These are phyloP conservation scores for Quercus alba DNA, from an alignment of 306 rosid genomes.

Conservation along the genomic window DNA sequence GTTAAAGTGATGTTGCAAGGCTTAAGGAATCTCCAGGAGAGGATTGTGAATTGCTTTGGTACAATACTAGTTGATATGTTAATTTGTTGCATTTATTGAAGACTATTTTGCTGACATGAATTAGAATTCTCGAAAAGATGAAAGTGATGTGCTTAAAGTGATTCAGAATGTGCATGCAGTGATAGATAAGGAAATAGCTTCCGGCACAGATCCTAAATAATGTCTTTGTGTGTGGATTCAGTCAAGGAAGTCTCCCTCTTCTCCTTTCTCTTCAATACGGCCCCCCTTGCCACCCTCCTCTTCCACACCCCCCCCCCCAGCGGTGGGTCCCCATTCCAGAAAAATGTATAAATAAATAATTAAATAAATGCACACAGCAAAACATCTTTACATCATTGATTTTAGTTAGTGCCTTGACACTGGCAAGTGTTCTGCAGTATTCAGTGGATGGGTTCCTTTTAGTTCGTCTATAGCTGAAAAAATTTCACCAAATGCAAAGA, in stretches of 20 bases:
- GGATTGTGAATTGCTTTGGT: not conserved
- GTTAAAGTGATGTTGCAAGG: not conserved
- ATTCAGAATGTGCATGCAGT: slow-evolving; percentile 72
- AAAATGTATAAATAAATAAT: not conserved
- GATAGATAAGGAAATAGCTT: slow-evolving; percentile 79
- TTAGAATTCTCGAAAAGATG: slow-evolving; percentile 73
- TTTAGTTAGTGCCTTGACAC: not conserved
- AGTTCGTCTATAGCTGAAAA: no score
- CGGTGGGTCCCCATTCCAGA: not conserved
- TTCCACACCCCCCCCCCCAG: not conserved
- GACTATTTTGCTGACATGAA: slow-evolving; percentile 3
- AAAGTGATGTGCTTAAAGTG: slow-evolving; percentile 64
- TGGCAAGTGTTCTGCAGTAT: no score
- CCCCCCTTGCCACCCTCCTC: no score
- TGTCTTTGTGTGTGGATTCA: slow-evolving; percentile 83
- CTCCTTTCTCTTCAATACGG: no score
- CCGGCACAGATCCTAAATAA: slow-evolving; percentile 69
- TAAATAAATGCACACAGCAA: not conserved
- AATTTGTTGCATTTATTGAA: slow-evolving; percentile 11
- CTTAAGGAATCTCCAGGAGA: not conserved
- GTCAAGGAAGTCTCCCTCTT: slow-evolving; percentile 74
- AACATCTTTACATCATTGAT: not conserved
- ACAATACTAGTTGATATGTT: slow-evolving; percentile 10
- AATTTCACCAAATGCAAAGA: slow-evolving; percentile 64
- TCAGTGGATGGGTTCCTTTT: no score